Evolutionary conservation across 495 filamentous ascomycete genomes (phyloP).

Genomic region (Xylaria curta): DNA sequence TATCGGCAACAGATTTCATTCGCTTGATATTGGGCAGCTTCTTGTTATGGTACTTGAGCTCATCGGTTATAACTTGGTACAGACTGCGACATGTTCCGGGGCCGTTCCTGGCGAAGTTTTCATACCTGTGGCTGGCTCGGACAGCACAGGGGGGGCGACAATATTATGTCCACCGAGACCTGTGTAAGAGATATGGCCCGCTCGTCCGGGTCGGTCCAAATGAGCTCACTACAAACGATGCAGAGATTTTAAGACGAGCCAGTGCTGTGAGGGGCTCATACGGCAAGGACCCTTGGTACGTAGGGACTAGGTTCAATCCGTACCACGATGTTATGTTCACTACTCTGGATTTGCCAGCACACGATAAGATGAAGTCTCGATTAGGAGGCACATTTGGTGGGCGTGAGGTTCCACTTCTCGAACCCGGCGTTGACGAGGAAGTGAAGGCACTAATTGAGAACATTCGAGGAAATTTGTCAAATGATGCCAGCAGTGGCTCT

Average conservation of each 20-base stretch:
- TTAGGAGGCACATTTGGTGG: slow-evolving; percentile 48
- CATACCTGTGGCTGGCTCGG: slow-evolving; percentile 33
- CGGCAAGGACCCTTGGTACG: slow-evolving; percentile 40
- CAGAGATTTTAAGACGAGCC: slow-evolving; percentile 42
- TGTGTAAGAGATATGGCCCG: slow-evolving; percentile 26
- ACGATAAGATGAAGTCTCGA: slow-evolving; percentile 36
- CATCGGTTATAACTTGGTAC: slow-evolving; percentile 25
- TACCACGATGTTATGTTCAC: slow-evolving; percentile 44
- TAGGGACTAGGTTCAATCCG: slow-evolving; percentile 39
- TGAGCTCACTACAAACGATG: slow-evolving; percentile 46
- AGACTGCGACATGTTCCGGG: slow-evolving; percentile 37
- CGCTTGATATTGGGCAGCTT: not conserved
- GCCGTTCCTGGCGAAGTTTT: slow-evolving; percentile 32
- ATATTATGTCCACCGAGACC: slow-evolving; percentile 20
- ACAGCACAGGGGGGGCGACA: slow-evolving; percentile 23
- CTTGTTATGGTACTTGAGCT: slow-evolving; percentile 25
- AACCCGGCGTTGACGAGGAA: slow-evolving; percentile 45
- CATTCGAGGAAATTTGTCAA: slow-evolving; percentile 27
- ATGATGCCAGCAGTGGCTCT: slow-evolving; percentile 24
- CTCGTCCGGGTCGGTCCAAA: slow-evolving; percentile 45
- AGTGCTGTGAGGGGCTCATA: slow-evolving; percentile 39
- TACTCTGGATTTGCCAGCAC: slow-evolving; percentile 35
- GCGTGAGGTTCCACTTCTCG: slow-evolving; percentile 47
- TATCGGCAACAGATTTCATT: not conserved
- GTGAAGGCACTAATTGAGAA: slow-evolving; percentile 42